Percentiles rank a stretch among this genome's conserved stretches.
phyloP scores from a whole-genome alignment of 331 rosid species.

The Acacia pycnantha region DNA sequence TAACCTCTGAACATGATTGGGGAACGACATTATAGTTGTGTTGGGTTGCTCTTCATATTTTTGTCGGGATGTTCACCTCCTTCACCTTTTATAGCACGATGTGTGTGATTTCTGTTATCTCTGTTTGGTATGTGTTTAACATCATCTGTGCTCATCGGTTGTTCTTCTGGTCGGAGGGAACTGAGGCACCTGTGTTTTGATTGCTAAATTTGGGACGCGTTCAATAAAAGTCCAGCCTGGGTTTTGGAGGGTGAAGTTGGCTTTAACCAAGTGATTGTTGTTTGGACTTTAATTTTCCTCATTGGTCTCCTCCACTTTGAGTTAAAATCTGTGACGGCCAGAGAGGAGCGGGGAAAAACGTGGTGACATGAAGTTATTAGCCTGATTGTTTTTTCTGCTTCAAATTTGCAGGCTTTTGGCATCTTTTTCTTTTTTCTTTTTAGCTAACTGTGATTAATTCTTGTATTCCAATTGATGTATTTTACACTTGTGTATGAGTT shows the following conservation, averaged over 20 bases:
- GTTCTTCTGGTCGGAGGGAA: constrained; percentile 31
- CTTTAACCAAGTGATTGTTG: constrained; percentile 29
- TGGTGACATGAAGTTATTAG: constrained; percentile 29
- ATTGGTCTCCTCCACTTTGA: constrained; percentile 14
- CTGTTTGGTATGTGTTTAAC: constrained; percentile 38
- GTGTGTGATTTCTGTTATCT: constrained; percentile 36
- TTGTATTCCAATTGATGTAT: constrained; percentile 32
- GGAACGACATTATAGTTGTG: constrained; percentile 28
- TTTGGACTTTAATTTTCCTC: constrained; percentile 18
- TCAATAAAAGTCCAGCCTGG: constrained; percentile 27
- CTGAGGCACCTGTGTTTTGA: constrained; percentile 31
- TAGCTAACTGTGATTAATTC: constrained; percentile 27
- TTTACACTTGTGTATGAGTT: constrained; percentile 28
- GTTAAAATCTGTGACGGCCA: constrained; percentile 19
- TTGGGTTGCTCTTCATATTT: constrained; percentile 39
- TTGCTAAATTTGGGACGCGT: constrained; percentile 23
- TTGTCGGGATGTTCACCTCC: constrained; percentile 32
- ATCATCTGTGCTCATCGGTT: constrained; percentile 23
- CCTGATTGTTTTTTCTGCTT: constrained; percentile 20
- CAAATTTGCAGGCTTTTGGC: constrained; percentile 26
- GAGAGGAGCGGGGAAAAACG: constrained; percentile 9
- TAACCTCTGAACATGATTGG: constrained; percentile 31
- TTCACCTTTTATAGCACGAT: constrained; percentile 45
- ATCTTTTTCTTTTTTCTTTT: background rate
- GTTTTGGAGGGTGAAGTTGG: constrained; percentile 24